phyloP scores from a whole-genome alignment of 345 rosid genomes.

The Lepidium aucheri region DNA sequence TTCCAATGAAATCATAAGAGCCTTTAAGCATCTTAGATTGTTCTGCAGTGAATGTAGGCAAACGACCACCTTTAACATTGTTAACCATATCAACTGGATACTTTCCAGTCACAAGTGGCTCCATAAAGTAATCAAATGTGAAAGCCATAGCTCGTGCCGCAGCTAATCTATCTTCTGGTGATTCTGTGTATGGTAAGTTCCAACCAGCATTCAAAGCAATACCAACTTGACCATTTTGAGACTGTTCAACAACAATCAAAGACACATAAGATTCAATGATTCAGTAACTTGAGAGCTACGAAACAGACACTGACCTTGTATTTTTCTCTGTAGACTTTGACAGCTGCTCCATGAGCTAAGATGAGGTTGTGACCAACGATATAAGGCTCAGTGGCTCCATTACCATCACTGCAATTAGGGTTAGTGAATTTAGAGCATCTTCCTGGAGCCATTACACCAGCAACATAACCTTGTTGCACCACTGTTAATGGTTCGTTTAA shows the following conservation, averaged over 20 bases:
- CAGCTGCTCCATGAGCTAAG: conserved; percentile 36
- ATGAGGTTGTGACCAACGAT: conserved; percentile 32
- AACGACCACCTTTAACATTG: conserved; percentile 34
- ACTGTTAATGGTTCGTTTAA: conserved; percentile 37
- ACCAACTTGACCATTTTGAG: conserved; percentile 40
- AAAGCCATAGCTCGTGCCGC: conserved; percentile 39
- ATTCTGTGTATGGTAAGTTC: conserved; percentile 33
- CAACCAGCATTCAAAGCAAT: conserved; percentile 29
- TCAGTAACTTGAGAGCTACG: background rate
- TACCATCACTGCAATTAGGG: conserved; percentile 15
- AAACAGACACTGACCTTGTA: conserved; percentile 23
- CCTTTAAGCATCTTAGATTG: conserved; percentile 48
- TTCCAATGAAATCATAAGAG: conserved; percentile 47
- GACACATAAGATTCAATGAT: background rate
- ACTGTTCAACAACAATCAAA: conserved; percentile 6
- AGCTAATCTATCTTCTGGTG: conserved; percentile 23
- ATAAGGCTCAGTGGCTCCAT: conserved; percentile 31
- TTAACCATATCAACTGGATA: conserved; percentile 37
- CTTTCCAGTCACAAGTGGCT: conserved; percentile 43
- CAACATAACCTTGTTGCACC: conserved; percentile 21
- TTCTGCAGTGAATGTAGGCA: conserved; percentile 41
- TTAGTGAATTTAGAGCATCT: conserved; percentile 31
- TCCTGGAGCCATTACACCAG: conserved; percentile 27
- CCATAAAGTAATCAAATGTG: conserved; percentile 40
- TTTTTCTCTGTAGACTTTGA: conserved; percentile 25